These are phyloP conservation scores for Sonneratia caseolaris DNA, from an alignment of 345 rosid species.

Conservation along the genomic window DNA sequence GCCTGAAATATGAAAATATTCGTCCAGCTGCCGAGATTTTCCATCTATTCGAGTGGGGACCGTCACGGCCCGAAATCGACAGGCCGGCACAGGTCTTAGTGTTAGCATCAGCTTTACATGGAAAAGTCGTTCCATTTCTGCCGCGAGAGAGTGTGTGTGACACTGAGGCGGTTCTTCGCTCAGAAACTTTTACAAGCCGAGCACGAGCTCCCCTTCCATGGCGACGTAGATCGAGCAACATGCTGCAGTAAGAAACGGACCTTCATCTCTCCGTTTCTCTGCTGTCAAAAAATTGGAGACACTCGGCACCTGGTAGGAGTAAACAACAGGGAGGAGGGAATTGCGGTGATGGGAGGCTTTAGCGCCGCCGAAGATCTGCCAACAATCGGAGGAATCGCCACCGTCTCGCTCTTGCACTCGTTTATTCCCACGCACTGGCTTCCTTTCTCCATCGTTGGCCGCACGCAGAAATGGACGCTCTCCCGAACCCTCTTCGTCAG, in stretches of 20 bases:
- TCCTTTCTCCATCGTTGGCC: constrained; percentile 96
- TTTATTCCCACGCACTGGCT: constrained; percentile 33
- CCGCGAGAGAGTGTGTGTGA: no score
- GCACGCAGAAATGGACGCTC: constrained; percentile 97
- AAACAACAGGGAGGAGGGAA: no score
- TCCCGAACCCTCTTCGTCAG: constrained; percentile 87
- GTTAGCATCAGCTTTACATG: no score
- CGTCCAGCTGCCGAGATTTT: no score
- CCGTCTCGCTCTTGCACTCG: constrained; percentile 89
- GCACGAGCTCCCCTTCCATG: not conserved
- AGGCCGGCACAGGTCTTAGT: no score
- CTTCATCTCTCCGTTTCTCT: not conserved
- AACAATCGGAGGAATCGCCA: constrained; percentile 95
- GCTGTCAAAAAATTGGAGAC: not conserved
- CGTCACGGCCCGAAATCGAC: no score
- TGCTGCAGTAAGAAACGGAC: no score
- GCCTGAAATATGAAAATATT: no score
- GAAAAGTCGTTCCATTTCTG: not conserved
- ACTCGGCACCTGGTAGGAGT: not conserved
- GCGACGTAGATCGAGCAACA: not conserved
- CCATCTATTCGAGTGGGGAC: no score
- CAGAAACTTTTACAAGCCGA: not conserved
- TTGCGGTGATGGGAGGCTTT: constrained; percentile 39
- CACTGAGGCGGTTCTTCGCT: not conserved
- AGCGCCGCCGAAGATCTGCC: constrained; percentile 75